Conservation (phyloP, 2,329 filamentous ascomycete species). For the Alternaria gansuensis region DNA sequence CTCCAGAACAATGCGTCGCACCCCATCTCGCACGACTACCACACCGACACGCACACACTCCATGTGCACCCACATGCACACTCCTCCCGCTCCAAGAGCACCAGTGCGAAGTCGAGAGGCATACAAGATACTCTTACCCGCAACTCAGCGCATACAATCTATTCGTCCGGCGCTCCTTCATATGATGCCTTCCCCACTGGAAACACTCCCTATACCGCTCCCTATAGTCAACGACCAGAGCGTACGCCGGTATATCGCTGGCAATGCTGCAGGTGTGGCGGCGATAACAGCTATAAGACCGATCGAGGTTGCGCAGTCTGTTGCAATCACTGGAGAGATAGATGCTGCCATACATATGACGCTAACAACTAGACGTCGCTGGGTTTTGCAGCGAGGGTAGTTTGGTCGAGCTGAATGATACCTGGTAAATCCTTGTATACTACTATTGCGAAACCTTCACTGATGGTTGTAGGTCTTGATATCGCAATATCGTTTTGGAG, state of each 20-base stretch:
- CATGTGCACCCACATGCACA: background rate
- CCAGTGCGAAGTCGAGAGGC: background rate
- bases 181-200: background rate
- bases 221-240: background rate
- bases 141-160: background rate
- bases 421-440: background rate
- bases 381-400: background rate
- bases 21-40: background rate
- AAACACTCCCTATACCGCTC: background rate
- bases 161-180: background rate
- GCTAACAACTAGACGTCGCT: background rate
- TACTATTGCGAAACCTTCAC: background rate
- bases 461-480: background rate
- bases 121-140: too few relatives aligned
- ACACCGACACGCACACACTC: background rate
- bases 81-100: background rate
- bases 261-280: constrained; percentile 8
- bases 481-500: background rate
- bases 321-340: constrained; percentile 1
- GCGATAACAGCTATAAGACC: constrained; percentile 1
- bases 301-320: constrained; percentile 6
- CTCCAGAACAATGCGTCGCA: background rate
- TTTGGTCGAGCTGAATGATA: background rate
- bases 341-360: background rate
- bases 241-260: constrained; percentile 3